Evolutionary conservation across 768 basidiomycete genomes (phyloP).

Genomic region (Tubosaeta sp.): DNA sequence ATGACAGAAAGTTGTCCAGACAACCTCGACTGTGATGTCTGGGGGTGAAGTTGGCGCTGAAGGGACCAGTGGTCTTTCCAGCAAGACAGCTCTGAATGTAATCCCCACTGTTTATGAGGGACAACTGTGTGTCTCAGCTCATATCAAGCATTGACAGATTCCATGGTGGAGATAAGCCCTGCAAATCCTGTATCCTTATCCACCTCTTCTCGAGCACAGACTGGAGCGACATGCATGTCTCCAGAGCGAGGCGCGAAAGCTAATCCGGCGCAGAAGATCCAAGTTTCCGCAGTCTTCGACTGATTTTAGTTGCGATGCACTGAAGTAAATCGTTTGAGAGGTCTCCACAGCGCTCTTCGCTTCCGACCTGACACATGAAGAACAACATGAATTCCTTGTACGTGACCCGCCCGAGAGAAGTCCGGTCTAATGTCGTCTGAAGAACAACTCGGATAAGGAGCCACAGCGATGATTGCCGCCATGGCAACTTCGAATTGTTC

Average conservation of each 20-base stretch:
- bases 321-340: constrained; percentile 35
- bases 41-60: neutral
- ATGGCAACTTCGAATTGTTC: constrained; percentile 35
- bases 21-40: constrained; percentile 1
- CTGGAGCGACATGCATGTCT: constrained; percentile 13
- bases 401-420: constrained; percentile 4
- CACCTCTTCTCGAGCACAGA: constrained; percentile 32
- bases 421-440: constrained; percentile 33
- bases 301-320: constrained; percentile 36
- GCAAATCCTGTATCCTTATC: constrained; percentile 26
- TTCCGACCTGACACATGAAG: constrained; percentile 19
- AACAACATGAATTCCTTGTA: constrained; percentile 36
- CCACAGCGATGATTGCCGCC: constrained; percentile 51
- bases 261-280: constrained; percentile 8
- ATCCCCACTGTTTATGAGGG: constrained; percentile 25
- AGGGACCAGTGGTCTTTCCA: neutral
- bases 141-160: constrained; percentile 25
- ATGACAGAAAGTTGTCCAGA: constrained; percentile 16
- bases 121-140: constrained; percentile 29
- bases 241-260: constrained; percentile 6
- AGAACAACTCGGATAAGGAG: constrained; percentile 43
- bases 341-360: neutral
- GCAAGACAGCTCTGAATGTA: constrained; percentile 25
- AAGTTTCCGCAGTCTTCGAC: constrained; percentile 36
- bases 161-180: constrained; percentile 29